These are phyloP conservation scores for Rosellinia necatrix DNA, from an alignment of 2,329 filamentous ascomycete genomes.

Conservation along the genomic window DNA sequence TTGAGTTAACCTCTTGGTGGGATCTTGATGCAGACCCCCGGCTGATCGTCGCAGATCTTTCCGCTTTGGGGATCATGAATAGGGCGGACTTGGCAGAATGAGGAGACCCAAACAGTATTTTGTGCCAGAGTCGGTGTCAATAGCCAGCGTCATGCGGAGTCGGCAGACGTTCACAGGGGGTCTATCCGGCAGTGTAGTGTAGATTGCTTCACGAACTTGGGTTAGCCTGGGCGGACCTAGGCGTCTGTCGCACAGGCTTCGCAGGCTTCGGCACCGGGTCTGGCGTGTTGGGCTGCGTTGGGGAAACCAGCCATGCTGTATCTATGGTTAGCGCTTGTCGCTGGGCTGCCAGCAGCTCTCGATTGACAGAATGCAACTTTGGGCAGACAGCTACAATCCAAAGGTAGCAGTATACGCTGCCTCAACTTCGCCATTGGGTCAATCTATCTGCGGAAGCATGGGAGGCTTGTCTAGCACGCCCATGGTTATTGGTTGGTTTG, in stretches of 20 bases:
- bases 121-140: slow-evolving; percentile 12
- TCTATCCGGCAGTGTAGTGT: neutral
- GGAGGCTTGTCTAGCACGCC: neutral
- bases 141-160: slow-evolving; percentile 9
- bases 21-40: slow-evolving; percentile 17
- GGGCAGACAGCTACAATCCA: slow-evolving; percentile 3
- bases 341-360: slow-evolving; percentile 9
- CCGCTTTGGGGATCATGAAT: slow-evolving; percentile 18
- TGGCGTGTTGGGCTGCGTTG: slow-evolving; percentile 8
- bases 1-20: slow-evolving; percentile 6
- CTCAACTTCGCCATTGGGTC: slow-evolving; percentile 11
- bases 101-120: slow-evolving; percentile 6
- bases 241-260: neutral
- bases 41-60: slow-evolving; percentile 26
- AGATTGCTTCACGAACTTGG: slow-evolving; percentile 5
- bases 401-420: slow-evolving; percentile 10
- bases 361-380: slow-evolving; percentile 10
- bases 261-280: slow-evolving; percentile 9
- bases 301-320: slow-evolving; percentile 4
- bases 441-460: slow-evolving; percentile 22
- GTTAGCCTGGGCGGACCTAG: slow-evolving; percentile 11
- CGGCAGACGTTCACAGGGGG: neutral
- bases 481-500: slow-evolving; percentile 15
- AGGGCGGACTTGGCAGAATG: slow-evolving; percentile 17
- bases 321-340: slow-evolving; percentile 1